Evolutionary conservation across 768 basidiomycete species (phyloP).

Genomic region (Kwoniella mangroviensis): DNA sequence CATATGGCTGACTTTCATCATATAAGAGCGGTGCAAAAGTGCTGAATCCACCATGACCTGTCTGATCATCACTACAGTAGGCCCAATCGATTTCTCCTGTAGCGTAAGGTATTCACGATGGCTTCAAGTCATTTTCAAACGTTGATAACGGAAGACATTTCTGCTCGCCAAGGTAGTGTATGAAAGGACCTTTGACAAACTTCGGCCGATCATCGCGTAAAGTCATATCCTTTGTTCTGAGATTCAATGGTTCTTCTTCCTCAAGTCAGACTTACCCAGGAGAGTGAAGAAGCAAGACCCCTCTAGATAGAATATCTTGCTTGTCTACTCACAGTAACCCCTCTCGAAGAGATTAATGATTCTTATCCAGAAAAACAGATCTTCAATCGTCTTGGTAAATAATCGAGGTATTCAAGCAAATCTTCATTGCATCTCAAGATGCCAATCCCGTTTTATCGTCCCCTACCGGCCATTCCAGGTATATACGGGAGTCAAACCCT

Average conservation of each 20-base stretch:
- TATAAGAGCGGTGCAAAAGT: too few relatives aligned
- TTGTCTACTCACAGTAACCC: too few relatives aligned
- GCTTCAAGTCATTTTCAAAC: too few relatives aligned
- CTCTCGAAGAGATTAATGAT: too few relatives aligned
- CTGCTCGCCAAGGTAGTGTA: neutral
- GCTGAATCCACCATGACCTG: too few relatives aligned
- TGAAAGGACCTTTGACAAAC: neutral
- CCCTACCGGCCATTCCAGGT: conserved; percentile 26
- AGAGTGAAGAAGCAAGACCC: neutral
- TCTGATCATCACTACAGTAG: too few relatives aligned
- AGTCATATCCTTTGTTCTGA: conserved; percentile 16
- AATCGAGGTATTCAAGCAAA: neutral
- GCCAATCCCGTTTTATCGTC: conserved; percentile 44
- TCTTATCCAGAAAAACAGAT: neutral
- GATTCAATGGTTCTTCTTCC: neutral
- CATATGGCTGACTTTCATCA: too few relatives aligned
- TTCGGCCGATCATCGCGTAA: conserved; percentile 12
- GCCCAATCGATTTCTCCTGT: too few relatives aligned
- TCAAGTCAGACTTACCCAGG: neutral
- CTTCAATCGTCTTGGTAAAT: neutral
- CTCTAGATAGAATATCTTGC: too few relatives aligned
- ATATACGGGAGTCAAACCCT: conserved; percentile 28
- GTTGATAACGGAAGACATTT: too few relatives aligned
- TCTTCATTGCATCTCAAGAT: conserved; percentile 15
- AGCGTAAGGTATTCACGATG: too few relatives aligned